Percentiles rank a stretch among this genome's conserved stretches.
Evolutionary conservation across 2,329 filamentous ascomycete genomes (phyloP).

Genomic region (Curvularia hawaiiensis): DNA sequence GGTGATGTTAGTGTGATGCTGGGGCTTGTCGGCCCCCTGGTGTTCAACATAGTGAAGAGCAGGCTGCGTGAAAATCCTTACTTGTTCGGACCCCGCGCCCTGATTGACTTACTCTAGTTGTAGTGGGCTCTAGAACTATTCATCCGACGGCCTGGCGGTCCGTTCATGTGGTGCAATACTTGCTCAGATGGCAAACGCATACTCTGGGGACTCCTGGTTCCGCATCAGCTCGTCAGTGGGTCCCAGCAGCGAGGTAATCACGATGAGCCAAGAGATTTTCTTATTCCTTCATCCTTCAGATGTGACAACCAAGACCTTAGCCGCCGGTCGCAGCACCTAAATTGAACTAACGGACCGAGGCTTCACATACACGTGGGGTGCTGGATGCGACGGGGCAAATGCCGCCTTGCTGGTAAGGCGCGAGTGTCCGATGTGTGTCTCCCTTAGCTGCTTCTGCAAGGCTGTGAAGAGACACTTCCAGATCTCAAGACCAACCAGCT

Average conservation of each 20-base stretch:
- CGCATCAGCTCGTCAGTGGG: not conserved
- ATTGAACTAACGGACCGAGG: not conserved
- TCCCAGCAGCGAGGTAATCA: not conserved
- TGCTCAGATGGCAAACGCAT: conserved; percentile 3
- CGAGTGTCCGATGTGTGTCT: not conserved
- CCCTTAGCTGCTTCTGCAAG: conserved; percentile 1
- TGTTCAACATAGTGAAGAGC: conserved; percentile 16
- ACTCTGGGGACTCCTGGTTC: not conserved
- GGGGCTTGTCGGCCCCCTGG: conserved; percentile 11
- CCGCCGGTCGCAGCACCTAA: not conserved
- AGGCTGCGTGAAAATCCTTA: conserved; percentile 30
- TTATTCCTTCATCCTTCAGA: not conserved
- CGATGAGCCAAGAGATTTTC: not conserved
- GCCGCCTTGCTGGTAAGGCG: not conserved
- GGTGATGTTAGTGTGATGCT: conserved; percentile 7
- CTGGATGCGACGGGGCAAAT: not conserved
- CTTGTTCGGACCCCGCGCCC: conserved; percentile 25
- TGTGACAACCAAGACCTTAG: not conserved
- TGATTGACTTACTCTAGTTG: conserved; percentile 18
- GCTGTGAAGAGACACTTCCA: conserved; percentile 5
- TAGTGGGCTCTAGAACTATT: conserved; percentile 26
- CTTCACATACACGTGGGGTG: not conserved
- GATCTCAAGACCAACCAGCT: conserved; percentile 3
- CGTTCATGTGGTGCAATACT: conserved; percentile 21
- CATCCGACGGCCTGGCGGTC: conserved; percentile 42